Evolutionary conservation across 2,329 filamentous ascomycete species (phyloP).

Genomic region (Helotiales sp.): DNA sequence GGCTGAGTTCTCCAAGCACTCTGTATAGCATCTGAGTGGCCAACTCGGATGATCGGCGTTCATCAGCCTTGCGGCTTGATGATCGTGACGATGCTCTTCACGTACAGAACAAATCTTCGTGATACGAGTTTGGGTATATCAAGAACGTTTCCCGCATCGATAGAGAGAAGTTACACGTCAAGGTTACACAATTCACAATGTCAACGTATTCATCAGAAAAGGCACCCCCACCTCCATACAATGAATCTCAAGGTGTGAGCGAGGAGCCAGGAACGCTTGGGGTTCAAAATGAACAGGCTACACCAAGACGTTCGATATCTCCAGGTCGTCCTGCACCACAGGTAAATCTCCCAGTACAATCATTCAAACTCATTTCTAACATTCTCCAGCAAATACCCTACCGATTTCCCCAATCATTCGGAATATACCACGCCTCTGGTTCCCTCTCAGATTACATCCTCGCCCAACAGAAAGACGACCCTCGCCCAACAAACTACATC

Average conservation of each 20-base stretch:
- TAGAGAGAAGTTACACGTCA: neutral
- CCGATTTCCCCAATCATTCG: slow-evolving; percentile 21
- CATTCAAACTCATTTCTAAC: neutral
- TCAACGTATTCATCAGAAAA: neutral
- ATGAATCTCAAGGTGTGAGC: neutral
- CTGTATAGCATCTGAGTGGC: too few relatives aligned
- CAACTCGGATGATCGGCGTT: too few relatives aligned
- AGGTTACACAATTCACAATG: neutral
- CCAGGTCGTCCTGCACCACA: neutral
- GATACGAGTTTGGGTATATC: neutral
- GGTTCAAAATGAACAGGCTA: neutral
- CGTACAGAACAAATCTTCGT: neutral
- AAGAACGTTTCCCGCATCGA: neutral
- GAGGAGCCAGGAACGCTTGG: neutral
- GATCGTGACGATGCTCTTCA: neutral
- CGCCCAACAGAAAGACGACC: slow-evolving; percentile 12
- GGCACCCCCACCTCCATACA: slow-evolving; percentile 5
- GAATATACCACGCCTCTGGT: slow-evolving; percentile 17
- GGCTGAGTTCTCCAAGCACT: too few relatives aligned
- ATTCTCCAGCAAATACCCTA: neutral
- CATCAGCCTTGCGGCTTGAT: neutral
- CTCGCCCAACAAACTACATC: slow-evolving; percentile 19
- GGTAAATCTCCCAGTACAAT: neutral
- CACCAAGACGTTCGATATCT: neutral
- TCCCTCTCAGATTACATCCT: slow-evolving; percentile 15